These are phyloP conservation scores for Pittosporum tobira DNA, from an alignment of 129 eudicot species.

Conservation along the genomic window DNA sequence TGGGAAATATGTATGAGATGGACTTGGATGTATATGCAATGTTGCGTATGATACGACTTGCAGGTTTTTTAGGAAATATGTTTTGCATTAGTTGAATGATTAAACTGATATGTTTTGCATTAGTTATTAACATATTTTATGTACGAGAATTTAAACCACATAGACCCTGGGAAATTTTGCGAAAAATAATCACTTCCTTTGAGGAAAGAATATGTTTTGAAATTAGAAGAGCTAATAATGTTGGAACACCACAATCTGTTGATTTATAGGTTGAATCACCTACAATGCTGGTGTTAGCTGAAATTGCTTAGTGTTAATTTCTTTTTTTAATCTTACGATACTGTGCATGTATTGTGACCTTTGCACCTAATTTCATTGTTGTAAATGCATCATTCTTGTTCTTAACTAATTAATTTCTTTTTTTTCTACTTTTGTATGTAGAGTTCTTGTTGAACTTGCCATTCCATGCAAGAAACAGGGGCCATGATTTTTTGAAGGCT, in stretches of 20 bases:
- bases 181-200: no score
- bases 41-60: conserved; percentile 59
- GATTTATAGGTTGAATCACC: no score
- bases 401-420: conserved; percentile 7
- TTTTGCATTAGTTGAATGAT: conserved; percentile 3
- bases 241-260: no score
- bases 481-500: conserved; percentile 75
- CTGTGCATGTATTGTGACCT: background rate
- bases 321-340: no score
- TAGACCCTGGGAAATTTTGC: no score
- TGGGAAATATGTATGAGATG: no score
- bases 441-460: conserved; percentile 75
- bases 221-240: no score
- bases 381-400: background rate
- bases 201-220: no score
- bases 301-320: no score
- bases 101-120: no score
- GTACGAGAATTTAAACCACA: no score
- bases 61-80: conserved; percentile 40
- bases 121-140: no score
- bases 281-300: background rate
- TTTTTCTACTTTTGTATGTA: conserved; percentile 28
- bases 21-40: conserved; percentile 73
- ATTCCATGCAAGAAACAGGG: conserved; percentile 77
- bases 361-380: background rate